Percentiles rank a stretch among this genome's conserved stretches.
phyloP scores from a whole-genome alignment of 768 basidiomycete species.

The Tylopilus sp. region DNA sequence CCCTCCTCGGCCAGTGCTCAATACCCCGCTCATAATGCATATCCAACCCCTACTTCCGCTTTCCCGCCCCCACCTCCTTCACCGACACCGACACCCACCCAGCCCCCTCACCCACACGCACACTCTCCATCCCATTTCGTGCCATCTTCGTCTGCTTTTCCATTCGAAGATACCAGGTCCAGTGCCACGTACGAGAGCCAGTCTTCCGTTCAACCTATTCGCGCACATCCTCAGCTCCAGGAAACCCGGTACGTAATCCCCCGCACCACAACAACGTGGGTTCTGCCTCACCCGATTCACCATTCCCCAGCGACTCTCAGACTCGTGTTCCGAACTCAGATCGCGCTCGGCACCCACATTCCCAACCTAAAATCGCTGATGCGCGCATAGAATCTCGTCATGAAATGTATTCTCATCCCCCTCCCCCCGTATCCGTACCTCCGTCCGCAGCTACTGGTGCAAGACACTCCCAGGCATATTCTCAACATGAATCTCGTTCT shows the following conservation, averaged over 20 bases:
- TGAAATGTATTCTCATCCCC: conserved; percentile 20
- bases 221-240: conserved; percentile 20
- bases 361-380: conserved; percentile 19
- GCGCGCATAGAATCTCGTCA: conserved; percentile 26
- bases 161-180: conserved; percentile 22
- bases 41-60: conserved; percentile 27
- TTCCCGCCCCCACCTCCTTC: conserved; percentile 28
- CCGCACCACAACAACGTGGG: background rate
- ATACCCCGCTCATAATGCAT: conserved; percentile 18
- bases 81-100: conserved; percentile 30
- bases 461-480: conserved; percentile 20
- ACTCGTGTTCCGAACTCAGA: conserved; percentile 21
- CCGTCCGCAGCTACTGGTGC: conserved; percentile 15
- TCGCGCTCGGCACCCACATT: conserved; percentile 19
- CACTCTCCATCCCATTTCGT: conserved; percentile 23
- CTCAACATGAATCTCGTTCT: conserved; percentile 21
- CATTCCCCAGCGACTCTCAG: conserved; percentile 19
- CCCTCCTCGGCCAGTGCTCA: conserved; percentile 9
- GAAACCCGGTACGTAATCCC: conserved; percentile 22
- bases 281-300: conserved; percentile 13
- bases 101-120: conserved; percentile 16
- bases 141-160: conserved; percentile 16
- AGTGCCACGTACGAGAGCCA: conserved; percentile 19
- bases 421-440: conserved; percentile 13
- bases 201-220: conserved; percentile 9